A percentile compares a stretch with the other conserved stretches of the same genome.
phyloP scores from a whole-genome alignment of 768 basidiomycete species.

The Phlebiopsis gigantea region DNA sequence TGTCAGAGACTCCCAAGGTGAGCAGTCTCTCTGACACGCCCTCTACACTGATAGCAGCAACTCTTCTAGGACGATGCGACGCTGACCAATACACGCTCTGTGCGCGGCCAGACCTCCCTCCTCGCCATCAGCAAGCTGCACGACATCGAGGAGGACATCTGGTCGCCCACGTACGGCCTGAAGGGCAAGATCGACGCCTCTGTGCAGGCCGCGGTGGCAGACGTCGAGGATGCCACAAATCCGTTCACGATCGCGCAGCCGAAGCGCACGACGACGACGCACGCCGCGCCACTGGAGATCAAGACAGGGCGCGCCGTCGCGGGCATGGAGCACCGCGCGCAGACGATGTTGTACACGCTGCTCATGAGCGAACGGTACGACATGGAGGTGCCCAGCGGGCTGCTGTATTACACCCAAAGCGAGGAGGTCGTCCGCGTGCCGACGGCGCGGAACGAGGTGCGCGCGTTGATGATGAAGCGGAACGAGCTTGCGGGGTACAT shows the following conservation, averaged over 20 bases:
- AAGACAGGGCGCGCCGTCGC: conserved; percentile 83
- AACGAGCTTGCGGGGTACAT: conserved; percentile 84
- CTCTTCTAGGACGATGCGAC: conserved; percentile 50
- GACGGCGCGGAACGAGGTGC: conserved; percentile 73
- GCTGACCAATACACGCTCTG: conserved; percentile 63
- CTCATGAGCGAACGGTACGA: conserved; percentile 90
- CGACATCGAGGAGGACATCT: conserved; percentile 96
- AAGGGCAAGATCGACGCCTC: conserved; percentile 96
- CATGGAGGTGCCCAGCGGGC: conserved; percentile 69
- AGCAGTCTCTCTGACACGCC: conserved; percentile 3
- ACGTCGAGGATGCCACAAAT: conserved; percentile 20
- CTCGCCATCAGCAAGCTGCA: conserved; percentile 73
- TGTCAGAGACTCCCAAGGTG: conserved; percentile 63
- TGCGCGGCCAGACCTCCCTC: conserved; percentile 40
- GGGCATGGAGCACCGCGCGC: conserved; percentile 90
- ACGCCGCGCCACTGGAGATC: conserved; percentile 84
- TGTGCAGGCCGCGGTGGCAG: conserved; percentile 59
- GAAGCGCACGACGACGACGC: conserved; percentile 24
- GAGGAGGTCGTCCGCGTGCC: conserved; percentile 85
- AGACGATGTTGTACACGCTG: conserved; percentile 95
- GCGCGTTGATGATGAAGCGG: conserved; percentile 72
- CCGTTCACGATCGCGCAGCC: conserved; percentile 15
- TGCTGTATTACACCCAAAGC: conserved; percentile 92
- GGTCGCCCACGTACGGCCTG: conserved; percentile 91
- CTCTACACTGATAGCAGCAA: background rate